phyloP scores from a whole-genome alignment of 176 grass and related monocot genomes.

The Oryza officinalis region DNA sequence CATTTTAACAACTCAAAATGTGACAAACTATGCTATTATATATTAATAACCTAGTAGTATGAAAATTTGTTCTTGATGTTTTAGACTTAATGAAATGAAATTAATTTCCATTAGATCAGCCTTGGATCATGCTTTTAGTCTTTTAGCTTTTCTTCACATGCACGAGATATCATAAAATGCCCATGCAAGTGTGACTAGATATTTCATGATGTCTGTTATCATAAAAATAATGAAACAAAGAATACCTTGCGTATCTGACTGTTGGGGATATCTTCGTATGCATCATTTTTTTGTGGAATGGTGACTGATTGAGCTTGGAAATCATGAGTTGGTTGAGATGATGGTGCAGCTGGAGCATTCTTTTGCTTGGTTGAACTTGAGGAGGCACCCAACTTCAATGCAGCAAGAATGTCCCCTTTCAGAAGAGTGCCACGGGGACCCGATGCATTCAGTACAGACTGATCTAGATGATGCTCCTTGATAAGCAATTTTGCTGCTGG shows the following conservation, averaged over 20 bases:
- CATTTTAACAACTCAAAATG: no score
- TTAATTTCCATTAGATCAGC: neutral
- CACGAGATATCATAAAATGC: neutral
- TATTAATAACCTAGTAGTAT: no score
- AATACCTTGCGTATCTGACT: constrained; percentile 94
- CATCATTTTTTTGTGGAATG: constrained; percentile 40
- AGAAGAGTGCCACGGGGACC: constrained; percentile 94
- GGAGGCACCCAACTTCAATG: constrained; percentile 64
- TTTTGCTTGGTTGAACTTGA: constrained; percentile 53
- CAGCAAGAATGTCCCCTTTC: constrained; percentile 84
- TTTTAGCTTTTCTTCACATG: neutral
- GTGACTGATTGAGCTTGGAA: constrained; percentile 32
- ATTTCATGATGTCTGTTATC: neutral
- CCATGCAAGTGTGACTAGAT: neutral
- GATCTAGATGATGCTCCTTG: constrained; percentile 67
- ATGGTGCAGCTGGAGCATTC: constrained; percentile 37
- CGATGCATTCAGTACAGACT: constrained; percentile 72
- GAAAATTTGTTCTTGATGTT: neutral
- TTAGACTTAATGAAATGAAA: neutral
- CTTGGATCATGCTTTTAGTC: neutral
- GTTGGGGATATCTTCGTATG: constrained; percentile 83
- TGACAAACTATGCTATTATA: no score
- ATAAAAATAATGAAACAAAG: constrained; percentile 26
- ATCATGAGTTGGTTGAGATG: constrained; percentile 47
- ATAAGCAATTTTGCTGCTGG: constrained; percentile 92